Evolutionary conservation across 176 grass and related monocot genomes (phyloP).

Genomic region (Stipa capillata): DNA sequence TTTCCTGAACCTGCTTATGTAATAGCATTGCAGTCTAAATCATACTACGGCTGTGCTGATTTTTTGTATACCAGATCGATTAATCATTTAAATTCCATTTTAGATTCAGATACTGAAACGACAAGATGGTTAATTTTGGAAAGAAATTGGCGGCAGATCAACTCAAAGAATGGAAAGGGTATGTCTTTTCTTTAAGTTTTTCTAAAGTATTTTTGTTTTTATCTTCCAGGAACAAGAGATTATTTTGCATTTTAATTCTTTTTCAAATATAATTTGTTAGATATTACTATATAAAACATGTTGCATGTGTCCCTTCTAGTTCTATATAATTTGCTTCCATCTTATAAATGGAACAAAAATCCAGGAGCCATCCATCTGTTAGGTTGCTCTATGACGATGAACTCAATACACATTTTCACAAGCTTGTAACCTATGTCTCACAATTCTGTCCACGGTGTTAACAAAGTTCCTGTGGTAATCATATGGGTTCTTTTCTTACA

Average conservation of each 20-base stretch:
- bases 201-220: neutral
- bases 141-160: constrained; percentile 73
- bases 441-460: neutral
- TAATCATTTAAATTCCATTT: constrained; percentile 5
- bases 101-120: constrained; percentile 1
- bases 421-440: neutral
- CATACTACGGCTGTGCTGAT: neutral
- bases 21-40: neutral
- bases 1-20: neutral
- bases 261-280: neutral
- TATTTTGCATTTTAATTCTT: no score
- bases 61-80: neutral
- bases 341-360: neutral
- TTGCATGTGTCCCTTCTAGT: constrained; percentile 19
- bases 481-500: constrained; percentile 16
- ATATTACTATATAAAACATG: neutral
- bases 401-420: neutral
- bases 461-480: neutral
- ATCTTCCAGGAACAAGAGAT: neutral
- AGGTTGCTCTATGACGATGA: neutral
- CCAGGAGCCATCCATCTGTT: neutral
- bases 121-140: constrained; percentile 86
- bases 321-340: constrained; percentile 1
- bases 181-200: neutral
- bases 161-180: constrained; percentile 83